Conservation (phyloP, 331 rosid genomes). For the Acacia concinna region DNA sequence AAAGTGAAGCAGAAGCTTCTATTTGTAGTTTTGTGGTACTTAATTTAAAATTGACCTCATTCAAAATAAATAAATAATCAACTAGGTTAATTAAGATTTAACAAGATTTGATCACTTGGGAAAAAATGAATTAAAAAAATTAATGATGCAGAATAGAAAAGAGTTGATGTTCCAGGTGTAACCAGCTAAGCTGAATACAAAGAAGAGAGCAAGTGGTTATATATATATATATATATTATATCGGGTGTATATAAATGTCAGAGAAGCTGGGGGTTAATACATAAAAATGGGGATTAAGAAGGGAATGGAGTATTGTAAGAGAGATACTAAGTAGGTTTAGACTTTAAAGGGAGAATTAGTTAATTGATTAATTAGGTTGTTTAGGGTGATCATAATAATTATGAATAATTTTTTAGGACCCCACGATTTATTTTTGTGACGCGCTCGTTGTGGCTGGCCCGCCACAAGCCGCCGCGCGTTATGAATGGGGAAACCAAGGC, state of each 20-base stretch:
- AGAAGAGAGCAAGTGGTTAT: background rate
- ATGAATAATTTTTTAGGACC: slow-evolving; percentile 24
- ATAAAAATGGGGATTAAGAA: background rate
- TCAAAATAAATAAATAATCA: background rate
- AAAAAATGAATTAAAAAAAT: background rate
- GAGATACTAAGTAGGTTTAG: background rate
- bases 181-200: background rate
- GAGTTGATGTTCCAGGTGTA: background rate
- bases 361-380: slow-evolving; percentile 16
- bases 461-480: background rate
- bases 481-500: background rate
- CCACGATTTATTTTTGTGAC: slow-evolving; percentile 14
- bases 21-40: background rate
- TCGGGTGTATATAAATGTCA: background rate
- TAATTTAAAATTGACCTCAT: background rate
- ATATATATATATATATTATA: too few species aligned
- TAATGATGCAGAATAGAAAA: background rate
- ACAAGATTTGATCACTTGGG: background rate
- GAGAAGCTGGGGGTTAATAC: background rate
- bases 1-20: slow-evolving; percentile 54
- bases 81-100: background rate
- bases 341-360: background rate
- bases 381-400: slow-evolving; percentile 20
- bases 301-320: too few species aligned
- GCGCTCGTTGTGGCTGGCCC: slow-evolving; percentile 10